A percentile compares a stretch with the other conserved stretches of the same genome.
phyloP scores from a whole-genome alignment of 352 stramenopile species.

The Globisporangium cederbergense region DNA sequence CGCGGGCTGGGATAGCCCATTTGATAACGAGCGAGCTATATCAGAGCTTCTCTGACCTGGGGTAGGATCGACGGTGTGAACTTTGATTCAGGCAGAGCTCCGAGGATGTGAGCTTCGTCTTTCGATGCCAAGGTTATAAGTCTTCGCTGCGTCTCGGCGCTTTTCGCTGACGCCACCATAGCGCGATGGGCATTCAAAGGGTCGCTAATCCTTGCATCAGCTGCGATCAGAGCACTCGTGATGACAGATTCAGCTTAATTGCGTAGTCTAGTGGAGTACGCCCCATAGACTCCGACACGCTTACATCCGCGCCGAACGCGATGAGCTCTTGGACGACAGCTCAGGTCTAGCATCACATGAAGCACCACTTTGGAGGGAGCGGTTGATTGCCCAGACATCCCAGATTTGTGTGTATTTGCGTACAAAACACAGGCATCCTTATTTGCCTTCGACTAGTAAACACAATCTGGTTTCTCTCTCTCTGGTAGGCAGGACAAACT shows the following conservation, averaged over 20 bases:
- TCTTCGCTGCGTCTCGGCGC: neutral
- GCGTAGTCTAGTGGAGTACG: neutral
- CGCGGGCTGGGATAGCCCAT: no score
- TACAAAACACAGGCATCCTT: no score
- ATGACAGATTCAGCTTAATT: neutral
- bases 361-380: neutral
- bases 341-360: no score
- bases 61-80: neutral
- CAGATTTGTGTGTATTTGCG: no score
- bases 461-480: no score
- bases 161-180: neutral
- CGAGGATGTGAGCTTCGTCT: neutral
- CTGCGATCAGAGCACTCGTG: neutral
- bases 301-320: neutral
- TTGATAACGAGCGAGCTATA: neutral
- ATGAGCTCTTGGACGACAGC: no score
- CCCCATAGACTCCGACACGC: neutral
- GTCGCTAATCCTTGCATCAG: neutral
- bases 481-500: neutral
- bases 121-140: neutral
- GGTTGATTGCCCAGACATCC: neutral
- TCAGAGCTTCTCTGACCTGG: neutral
- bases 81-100: neutral
- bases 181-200: neutral
- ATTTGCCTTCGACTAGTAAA: neutral